phyloP scores from a whole-genome alignment of 2,329 filamentous ascomycete genomes.

The Colletotrichum orchidophilum region DNA sequence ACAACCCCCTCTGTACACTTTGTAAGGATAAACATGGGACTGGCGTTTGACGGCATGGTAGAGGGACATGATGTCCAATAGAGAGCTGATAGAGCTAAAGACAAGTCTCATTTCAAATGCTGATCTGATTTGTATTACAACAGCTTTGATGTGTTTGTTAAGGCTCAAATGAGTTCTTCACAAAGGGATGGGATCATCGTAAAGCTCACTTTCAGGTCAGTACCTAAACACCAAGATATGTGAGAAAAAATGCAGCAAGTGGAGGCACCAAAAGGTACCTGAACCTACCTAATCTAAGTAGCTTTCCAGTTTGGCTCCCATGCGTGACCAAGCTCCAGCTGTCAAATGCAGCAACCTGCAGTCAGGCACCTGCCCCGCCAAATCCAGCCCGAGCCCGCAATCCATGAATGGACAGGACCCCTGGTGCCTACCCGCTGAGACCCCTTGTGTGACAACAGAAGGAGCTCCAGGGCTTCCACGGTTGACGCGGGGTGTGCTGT shows the following conservation, averaged over 20 bases:
- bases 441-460: slow-evolving; percentile 22
- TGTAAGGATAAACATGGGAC: slow-evolving; percentile 33
- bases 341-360: not conserved
- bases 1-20: slow-evolving; percentile 29
- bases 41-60: slow-evolving; percentile 32
- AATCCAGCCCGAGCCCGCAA: not conserved
- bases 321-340: not conserved
- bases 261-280: not conserved
- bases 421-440: slow-evolving; percentile 3
- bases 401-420: not conserved
- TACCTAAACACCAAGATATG: no score
- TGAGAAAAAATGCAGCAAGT: not conserved
- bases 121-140: not conserved
- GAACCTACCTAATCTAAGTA: not conserved
- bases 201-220: not conserved
- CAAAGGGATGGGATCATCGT: not conserved
- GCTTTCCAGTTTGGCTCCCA: not conserved
- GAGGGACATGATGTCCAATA: slow-evolving; percentile 29
- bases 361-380: not conserved
- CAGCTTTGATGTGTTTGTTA: not conserved
- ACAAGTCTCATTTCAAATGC: slow-evolving; percentile 31
- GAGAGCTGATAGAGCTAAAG: slow-evolving; percentile 35
- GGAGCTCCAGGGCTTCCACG: not conserved
- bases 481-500: slow-evolving; percentile 18
- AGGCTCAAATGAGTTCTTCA: not conserved